phyloP scores from a whole-genome alignment of 768 basidiomycete species.

The Agrocybe praecox region DNA sequence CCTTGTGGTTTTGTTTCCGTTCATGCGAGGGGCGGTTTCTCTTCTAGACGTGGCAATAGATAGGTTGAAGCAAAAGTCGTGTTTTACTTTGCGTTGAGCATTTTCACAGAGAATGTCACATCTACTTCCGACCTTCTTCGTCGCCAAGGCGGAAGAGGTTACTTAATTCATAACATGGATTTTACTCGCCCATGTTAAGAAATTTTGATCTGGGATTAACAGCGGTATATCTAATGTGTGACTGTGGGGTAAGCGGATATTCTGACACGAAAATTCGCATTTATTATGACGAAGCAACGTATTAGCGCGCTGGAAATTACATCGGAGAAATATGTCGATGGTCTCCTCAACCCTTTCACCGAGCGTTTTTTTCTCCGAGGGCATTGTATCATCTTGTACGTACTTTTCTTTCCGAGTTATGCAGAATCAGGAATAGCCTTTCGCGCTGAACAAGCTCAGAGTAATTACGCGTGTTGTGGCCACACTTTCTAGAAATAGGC shows the following conservation, averaged over 20 bases:
- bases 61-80: background rate
- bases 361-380: constrained; percentile 6
- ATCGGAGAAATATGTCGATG: constrained; percentile 17
- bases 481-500: constrained; percentile 2
- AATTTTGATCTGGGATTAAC: too few species aligned
- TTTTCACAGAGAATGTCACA: too few species aligned
- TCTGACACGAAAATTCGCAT: background rate
- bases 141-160: too few species aligned
- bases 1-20: background rate
- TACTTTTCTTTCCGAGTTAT: background rate
- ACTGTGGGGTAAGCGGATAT: background rate
- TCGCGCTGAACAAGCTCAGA: background rate
- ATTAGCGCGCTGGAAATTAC: constrained; percentile 4
- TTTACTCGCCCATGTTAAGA: too few species aligned
- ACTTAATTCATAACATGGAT: too few species aligned
- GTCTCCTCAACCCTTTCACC: constrained; percentile 13
- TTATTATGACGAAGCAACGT: constrained; percentile 6
- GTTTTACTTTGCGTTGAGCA: too few species aligned
- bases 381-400: background rate
- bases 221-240: background rate
- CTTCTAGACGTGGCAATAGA: background rate
- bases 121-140: too few species aligned
- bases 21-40: background rate
- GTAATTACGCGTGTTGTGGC: background rate
- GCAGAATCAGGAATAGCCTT: constrained; percentile 7